phyloP scores from a whole-genome alignment of 192 early-diverging fungal species.

The Coemansia sp. region DNA sequence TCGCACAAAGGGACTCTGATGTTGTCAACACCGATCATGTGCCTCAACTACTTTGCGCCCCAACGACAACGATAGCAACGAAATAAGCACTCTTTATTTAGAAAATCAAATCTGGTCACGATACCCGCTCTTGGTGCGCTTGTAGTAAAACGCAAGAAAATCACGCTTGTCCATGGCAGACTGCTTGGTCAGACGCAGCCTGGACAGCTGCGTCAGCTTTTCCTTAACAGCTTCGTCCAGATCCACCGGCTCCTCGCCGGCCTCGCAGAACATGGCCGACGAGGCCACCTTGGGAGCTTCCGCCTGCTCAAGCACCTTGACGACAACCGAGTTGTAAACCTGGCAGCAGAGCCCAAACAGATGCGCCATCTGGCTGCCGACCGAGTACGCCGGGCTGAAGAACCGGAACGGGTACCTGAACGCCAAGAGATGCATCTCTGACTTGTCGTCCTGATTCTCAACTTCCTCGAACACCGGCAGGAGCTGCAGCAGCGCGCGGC shows the following conservation, averaged over 20 bases:
- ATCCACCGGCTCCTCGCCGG: conserved; percentile 22
- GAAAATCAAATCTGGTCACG: not conserved
- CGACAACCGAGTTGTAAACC: conserved; percentile 45
- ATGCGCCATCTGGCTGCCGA: conserved; percentile 57
- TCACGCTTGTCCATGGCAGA: conserved; percentile 68
- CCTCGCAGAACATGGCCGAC: conserved; percentile 54
- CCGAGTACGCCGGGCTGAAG: conserved; percentile 41
- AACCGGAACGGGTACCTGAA: conserved; percentile 34
- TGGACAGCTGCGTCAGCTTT: conserved; percentile 59
- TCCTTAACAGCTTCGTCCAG: conserved; percentile 59
- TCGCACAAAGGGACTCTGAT: too few species aligned
- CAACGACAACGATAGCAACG: not conserved
- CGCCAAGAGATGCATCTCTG: conserved; percentile 57
- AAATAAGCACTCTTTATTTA: not conserved
- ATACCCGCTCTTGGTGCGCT: conserved; percentile 17
- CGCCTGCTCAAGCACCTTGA: conserved; percentile 56
- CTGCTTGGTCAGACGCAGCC: conserved; percentile 65
- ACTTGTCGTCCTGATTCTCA: conserved; percentile 57
- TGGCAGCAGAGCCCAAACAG: conserved; percentile 61
- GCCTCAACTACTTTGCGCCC: too few species aligned
- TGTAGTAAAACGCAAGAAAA: conserved; percentile 70
- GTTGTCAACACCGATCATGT: too few species aligned
- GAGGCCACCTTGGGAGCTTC: conserved; percentile 58
- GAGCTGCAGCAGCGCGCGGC: conserved; percentile 78
- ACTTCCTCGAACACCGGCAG: conserved; percentile 66